Conservation (phyloP, 23 red algal genomes). For the Rhodosorus marinus region DNA sequence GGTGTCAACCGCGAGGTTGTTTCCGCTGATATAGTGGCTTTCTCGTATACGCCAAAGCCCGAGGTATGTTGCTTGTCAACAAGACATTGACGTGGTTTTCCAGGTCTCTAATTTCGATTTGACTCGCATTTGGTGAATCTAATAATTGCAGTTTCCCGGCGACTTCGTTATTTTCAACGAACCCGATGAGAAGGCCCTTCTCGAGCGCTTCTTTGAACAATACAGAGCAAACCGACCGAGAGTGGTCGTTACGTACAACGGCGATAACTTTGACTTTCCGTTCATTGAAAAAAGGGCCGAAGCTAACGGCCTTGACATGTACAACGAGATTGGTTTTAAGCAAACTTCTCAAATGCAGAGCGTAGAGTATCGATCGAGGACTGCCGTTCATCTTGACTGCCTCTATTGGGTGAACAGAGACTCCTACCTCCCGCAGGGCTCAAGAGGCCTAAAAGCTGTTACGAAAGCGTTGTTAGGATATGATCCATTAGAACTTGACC, state of each 20-base stretch:
- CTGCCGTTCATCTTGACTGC: constrained; percentile 86
- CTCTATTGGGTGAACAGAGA: constrained; percentile 99
- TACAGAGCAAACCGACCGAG: constrained; percentile 39
- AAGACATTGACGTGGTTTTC: neutral
- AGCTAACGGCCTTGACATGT: constrained; percentile 52
- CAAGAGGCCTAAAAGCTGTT: constrained; percentile 86
- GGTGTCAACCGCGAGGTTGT: constrained; percentile 84
- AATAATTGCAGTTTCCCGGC: constrained; percentile 30
- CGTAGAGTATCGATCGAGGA: constrained; percentile 19
- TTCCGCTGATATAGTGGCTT: constrained; percentile 61
- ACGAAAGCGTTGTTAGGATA: constrained; percentile 78
- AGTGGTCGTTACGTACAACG: constrained; percentile 97
- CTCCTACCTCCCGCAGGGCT: constrained; percentile 94
- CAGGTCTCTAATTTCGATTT: neutral
- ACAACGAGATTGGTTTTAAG: constrained; percentile 55
- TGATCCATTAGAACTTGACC: constrained; percentile 84
- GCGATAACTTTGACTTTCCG: constrained; percentile 90
- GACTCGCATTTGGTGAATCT: no score
- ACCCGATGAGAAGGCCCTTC: constrained; percentile 48
- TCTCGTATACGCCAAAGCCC: constrained; percentile 82
- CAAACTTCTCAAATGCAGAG: constrained; percentile 6
- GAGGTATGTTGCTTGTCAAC: neutral
- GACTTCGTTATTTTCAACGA: constrained; percentile 86
- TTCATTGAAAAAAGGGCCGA: constrained; percentile 67
- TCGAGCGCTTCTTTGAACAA: constrained; percentile 62